Conservation (phyloP, 345 rosid genomes). For the Raphanus raphanistrum region DNA sequence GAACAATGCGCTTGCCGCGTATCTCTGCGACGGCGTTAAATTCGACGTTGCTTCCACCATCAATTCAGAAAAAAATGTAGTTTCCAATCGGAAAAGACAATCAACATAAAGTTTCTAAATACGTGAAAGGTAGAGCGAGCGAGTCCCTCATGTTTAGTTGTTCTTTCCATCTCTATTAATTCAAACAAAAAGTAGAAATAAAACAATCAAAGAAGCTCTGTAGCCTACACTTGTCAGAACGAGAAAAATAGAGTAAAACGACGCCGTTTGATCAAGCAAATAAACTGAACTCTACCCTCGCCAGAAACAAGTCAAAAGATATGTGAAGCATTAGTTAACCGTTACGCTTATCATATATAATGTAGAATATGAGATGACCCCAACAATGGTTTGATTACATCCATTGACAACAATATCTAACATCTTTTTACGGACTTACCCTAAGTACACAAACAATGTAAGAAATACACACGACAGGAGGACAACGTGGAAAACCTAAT, state of each 20-base stretch:
- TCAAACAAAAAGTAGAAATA: neutral
- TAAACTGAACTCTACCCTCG: neutral
- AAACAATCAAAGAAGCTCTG: too few species aligned
- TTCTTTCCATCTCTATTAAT: neutral
- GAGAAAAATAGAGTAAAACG: neutral
- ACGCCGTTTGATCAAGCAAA: neutral
- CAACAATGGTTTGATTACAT: conserved; percentile 33
- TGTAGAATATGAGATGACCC: neutral
- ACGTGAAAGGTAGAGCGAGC: neutral
- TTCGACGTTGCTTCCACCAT: conserved; percentile 46
- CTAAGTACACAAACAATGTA: neutral
- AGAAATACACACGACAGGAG: too few species aligned
- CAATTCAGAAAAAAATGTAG: neutral
- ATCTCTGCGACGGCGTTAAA: conserved; percentile 68
- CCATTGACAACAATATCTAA: conserved; percentile 24
- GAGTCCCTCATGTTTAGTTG: neutral
- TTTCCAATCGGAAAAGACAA: neutral
- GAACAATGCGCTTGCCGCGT: conserved; percentile 76
- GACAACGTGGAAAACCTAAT: too few species aligned
- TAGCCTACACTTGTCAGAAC: neutral
- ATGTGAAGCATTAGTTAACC: neutral
- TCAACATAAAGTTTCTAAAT: conserved; percentile 3
- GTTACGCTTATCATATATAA: conserved; percentile 27
- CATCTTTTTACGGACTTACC: conserved; percentile 5
- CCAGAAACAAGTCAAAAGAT: neutral